Evolutionary conservation across 2,329 filamentous ascomycete species (phyloP).

Genomic region (Periconia sp.): DNA sequence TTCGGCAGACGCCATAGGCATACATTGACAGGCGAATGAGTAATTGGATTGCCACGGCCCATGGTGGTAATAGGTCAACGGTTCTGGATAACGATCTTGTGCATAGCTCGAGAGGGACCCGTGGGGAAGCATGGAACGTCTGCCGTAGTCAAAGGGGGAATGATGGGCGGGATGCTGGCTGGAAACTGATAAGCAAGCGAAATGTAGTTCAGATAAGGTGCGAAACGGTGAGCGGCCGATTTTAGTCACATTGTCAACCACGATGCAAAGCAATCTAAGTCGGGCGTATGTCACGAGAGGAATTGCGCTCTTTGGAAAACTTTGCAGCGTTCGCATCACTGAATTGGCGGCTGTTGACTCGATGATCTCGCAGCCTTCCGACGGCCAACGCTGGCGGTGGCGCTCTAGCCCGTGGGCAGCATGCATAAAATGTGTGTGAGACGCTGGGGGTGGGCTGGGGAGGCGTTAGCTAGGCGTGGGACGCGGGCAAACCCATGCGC

Average conservation of each 20-base stretch:
- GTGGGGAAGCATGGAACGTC: constrained; percentile 24
- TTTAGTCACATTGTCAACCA: constrained; percentile 27
- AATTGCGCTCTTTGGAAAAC: too few species aligned
- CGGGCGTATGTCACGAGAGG: constrained; percentile 8
- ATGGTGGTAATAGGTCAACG: constrained; percentile 15
- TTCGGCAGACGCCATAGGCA: constrained; percentile 10
- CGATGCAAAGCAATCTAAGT: neutral
- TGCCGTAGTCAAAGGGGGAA: constrained; percentile 13
- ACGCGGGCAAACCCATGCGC: constrained; percentile 1
- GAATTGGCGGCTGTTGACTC: too few species aligned
- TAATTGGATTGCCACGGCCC: constrained; percentile 10
- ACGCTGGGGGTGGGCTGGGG: neutral
- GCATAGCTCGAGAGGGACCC: constrained; percentile 19
- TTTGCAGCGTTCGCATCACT: too few species aligned
- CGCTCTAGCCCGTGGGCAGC: constrained; percentile 9
- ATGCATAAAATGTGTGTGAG: neutral
- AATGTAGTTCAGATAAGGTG: constrained; percentile 27
- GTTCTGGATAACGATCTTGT: constrained; percentile 11
- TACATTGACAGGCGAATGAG: constrained; percentile 7
- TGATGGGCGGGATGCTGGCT: constrained; percentile 19
- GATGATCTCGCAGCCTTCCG: constrained; percentile 12
- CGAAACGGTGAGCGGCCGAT: constrained; percentile 15
- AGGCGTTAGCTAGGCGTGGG: constrained; percentile 10
- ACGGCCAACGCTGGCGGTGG: constrained; percentile 3
- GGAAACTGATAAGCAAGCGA: constrained; percentile 25